A percentile compares a stretch with the other conserved stretches of the same genome.
phyloP scores from a whole-genome alignment of 495 filamentous ascomycete genomes.

The Penicillium paxilli region DNA sequence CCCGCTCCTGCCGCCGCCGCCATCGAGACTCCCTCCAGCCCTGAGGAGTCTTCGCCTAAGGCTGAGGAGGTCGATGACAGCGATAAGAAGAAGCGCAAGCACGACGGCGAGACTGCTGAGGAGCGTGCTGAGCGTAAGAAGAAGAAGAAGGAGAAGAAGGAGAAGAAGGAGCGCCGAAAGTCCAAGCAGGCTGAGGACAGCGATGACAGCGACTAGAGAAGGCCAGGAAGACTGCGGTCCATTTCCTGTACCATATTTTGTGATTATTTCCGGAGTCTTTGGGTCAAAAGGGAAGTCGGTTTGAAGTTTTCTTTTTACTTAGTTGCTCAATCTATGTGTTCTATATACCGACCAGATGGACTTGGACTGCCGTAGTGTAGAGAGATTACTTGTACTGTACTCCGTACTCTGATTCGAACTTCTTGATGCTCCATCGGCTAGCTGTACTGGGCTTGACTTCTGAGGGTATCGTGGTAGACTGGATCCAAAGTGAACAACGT shows the following conservation, averaged over 20 bases:
- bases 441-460: too few relatives aligned
- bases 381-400: too few relatives aligned
- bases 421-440: too few relatives aligned
- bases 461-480: too few relatives aligned
- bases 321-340: constrained; percentile 12
- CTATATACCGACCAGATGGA: not conserved
- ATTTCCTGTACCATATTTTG: constrained; percentile 46
- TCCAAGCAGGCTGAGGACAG: constrained; percentile 59
- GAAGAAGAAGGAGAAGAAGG: constrained; percentile 71
- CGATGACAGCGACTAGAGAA: constrained; percentile 54
- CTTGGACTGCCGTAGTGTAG: too few relatives aligned
- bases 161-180: constrained; percentile 71
- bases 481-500: too few relatives aligned
- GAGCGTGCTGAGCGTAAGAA: constrained; percentile 74
- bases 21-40: constrained; percentile 28
- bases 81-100: constrained; percentile 75
- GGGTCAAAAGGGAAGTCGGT: constrained; percentile 45
- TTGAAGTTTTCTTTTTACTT: constrained; percentile 20
- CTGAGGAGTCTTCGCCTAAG: constrained; percentile 11
- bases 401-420: too few relatives aligned
- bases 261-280: constrained; percentile 37
- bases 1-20: constrained; percentile 39
- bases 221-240: constrained; percentile 36
- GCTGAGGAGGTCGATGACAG: constrained; percentile 43
- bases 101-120: constrained; percentile 77